These are phyloP conservation scores for Trametes cinnabarina DNA, from an alignment of 768 basidiomycete genomes.

Conservation along the genomic window DNA sequence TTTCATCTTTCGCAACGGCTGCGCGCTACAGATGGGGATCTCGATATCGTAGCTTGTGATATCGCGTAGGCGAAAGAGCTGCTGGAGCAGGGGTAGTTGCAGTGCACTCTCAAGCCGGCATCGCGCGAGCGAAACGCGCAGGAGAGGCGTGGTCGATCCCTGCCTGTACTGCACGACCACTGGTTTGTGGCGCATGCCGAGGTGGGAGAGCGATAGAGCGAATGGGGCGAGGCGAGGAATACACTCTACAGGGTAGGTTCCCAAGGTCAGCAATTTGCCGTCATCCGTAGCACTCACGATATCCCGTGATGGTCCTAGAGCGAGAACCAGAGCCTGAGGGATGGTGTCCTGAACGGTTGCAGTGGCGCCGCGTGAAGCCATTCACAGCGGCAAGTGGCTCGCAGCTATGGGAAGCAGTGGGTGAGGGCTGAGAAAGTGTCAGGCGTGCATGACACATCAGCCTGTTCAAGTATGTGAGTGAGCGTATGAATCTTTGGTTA, in stretches of 20 bases:
- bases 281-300: background rate
- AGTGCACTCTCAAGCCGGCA: background rate
- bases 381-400: background rate
- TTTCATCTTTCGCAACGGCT: background rate
- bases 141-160: background rate
- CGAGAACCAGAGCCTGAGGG: constrained; percentile 1
- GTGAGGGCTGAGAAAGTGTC: background rate
- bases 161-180: background rate
- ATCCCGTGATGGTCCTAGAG: background rate
- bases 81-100: background rate
- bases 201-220: background rate
- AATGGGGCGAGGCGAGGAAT: constrained; percentile 7
- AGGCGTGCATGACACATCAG: background rate
- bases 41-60: constrained; percentile 5
- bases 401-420: background rate
- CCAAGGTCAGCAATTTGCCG: background rate
- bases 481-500: background rate
- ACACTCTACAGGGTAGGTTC: background rate
- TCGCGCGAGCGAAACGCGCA: constrained; percentile 4
- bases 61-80: background rate
- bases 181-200: constrained; percentile 2
- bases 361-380: background rate
- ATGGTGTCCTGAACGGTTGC: background rate
- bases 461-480: background rate
- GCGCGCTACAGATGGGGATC: background rate